Conservation (phyloP, 306 rosid genomes). For the Boehmeria nivea region DNA sequence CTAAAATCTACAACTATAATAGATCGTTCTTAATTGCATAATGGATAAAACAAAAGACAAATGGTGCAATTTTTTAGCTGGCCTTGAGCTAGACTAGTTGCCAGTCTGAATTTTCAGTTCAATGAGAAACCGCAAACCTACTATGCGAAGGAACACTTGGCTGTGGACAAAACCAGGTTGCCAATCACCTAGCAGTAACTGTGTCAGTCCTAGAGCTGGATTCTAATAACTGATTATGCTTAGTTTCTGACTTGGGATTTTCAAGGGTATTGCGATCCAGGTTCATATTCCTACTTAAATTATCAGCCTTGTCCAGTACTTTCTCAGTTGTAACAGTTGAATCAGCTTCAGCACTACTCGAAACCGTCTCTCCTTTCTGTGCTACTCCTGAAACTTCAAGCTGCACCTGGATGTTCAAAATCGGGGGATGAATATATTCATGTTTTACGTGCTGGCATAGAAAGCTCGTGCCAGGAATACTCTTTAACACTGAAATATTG, state of each 20-base stretch:
- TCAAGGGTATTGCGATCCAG: constrained; percentile 15
- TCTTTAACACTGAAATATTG: no score
- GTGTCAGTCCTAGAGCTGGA: constrained; percentile 14
- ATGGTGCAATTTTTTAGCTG: not conserved
- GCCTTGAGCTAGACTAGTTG: no score
- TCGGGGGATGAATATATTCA: no score
- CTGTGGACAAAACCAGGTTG: no score
- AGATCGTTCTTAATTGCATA: not conserved
- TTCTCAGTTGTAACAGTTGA: constrained; percentile 10
- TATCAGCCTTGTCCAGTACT: not conserved
- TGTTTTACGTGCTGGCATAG: no score
- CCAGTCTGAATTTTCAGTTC: no score
- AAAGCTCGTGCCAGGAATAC: no score
- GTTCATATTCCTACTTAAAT: constrained; percentile 4
- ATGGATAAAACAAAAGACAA: not conserved
- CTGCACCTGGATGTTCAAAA: constrained; percentile 19
- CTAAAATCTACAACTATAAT: not conserved
- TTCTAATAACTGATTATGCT: constrained; percentile 16
- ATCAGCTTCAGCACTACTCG: constrained; percentile 9
- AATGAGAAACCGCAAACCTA: no score
- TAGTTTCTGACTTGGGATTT: constrained; percentile 19
- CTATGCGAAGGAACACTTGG: no score
- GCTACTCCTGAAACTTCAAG: constrained; percentile 8
- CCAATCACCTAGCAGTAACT: constrained; percentile 25
- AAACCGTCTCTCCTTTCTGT: constrained; percentile 15